Percentiles rank a stretch among this genome's conserved stretches.
These are phyloP conservation scores for Zygoascus sp. DNA, from an alignment of 1,139 yeast genomes.

Conservation along the genomic window DNA sequence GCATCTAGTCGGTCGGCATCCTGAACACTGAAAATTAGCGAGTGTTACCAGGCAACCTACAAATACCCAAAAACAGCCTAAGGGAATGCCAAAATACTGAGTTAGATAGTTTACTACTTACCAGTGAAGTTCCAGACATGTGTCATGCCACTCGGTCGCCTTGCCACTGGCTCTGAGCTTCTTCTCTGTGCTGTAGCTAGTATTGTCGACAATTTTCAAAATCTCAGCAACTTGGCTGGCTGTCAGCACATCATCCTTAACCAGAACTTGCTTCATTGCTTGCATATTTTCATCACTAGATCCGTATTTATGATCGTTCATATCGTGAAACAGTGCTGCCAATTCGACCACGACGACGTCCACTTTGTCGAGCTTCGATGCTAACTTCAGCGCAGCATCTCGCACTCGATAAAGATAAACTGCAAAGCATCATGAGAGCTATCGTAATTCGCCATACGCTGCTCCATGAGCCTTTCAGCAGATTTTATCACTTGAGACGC, in stretches of 20 bases:
- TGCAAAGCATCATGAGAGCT: conserved; percentile 34
- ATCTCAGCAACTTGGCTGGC: conserved; percentile 23
- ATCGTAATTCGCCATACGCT: conserved; percentile 31
- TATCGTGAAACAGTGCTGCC: conserved; percentile 38
- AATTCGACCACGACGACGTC: conserved; percentile 34
- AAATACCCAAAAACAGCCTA: too few relatives aligned
- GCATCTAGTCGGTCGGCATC: conserved; percentile 41
- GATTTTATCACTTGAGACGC: conserved; percentile 3
- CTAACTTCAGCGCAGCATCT: conserved; percentile 28
- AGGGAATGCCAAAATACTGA: too few relatives aligned
- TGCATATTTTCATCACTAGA: conserved; percentile 16
- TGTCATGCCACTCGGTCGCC: conserved; percentile 31
- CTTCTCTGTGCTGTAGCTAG: conserved; percentile 33
- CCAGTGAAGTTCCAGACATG: conserved; percentile 32
- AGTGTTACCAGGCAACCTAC: background rate
- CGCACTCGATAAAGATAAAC: conserved; percentile 34
- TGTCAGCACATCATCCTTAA: conserved; percentile 22
- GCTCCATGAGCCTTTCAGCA: conserved; percentile 23
- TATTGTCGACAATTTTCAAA: conserved; percentile 28
- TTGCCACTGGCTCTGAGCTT: conserved; percentile 24
- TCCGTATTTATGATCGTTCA: conserved; percentile 36
- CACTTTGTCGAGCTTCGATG: conserved; percentile 18
- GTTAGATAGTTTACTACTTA: conserved; percentile 14
- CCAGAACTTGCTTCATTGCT: conserved; percentile 12
- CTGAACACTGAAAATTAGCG: conserved; percentile 27